These are phyloP conservation scores for Leccinum disarticulatum DNA, from an alignment of 768 basidiomycete genomes.

Conservation along the genomic window DNA sequence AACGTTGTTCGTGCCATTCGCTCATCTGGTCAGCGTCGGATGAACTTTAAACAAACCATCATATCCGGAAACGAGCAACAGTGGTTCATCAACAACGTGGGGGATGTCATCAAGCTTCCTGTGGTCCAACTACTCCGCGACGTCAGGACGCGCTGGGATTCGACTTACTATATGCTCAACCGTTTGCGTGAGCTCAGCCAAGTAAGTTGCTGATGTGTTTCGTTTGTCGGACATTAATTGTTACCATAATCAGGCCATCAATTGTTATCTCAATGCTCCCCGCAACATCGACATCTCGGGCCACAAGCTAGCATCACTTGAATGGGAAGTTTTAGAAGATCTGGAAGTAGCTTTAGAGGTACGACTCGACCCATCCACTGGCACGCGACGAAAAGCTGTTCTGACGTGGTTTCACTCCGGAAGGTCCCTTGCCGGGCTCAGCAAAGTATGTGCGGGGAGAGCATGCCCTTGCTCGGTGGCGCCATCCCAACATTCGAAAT, in stretches of 20 bases:
- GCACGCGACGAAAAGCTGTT: not conserved
- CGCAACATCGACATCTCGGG: not conserved
- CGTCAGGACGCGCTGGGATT: no score
- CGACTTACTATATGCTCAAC: slow-evolving; percentile 33
- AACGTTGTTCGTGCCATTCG: not conserved
- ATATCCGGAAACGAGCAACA: slow-evolving; percentile 3
- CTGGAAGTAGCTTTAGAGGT: slow-evolving; percentile 11
- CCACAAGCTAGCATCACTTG: not conserved
- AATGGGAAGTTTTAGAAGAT: slow-evolving; percentile 9
- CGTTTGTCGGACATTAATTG: no score
- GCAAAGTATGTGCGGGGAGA: slow-evolving; percentile 5
- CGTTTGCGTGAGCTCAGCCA: not conserved
- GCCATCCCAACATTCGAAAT: not conserved
- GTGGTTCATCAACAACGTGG: not conserved
- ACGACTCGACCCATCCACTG: not conserved
- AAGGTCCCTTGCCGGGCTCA: slow-evolving; percentile 1
- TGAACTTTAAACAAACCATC: slow-evolving; percentile 1
- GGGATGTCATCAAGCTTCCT: not conserved
- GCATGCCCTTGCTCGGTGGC: not conserved
- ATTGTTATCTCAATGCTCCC: not conserved
- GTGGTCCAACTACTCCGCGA: not conserved
- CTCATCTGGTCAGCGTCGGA: not conserved
- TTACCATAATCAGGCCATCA: not conserved
- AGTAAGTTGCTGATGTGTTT: not conserved
- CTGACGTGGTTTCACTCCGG: not conserved